Evolutionary conservation across 164 flowering plant genomes (phyloP), one percentile per base, ranked within the genome.

Genomic region (Kingdonia uniflora): DNA sequence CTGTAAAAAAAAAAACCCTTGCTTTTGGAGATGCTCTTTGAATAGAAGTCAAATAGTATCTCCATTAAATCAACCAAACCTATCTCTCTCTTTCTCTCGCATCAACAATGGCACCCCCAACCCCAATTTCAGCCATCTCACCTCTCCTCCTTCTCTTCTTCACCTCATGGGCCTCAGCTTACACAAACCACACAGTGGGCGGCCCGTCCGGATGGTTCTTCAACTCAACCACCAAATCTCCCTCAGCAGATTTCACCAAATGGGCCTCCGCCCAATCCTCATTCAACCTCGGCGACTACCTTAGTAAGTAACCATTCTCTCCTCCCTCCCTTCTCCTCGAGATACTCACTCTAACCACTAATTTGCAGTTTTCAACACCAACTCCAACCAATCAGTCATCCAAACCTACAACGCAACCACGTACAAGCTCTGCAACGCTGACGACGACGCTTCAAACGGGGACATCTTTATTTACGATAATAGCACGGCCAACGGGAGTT

Each of bases 111-210:
- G 8, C 8, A 8, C 35, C 35, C 4, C 8, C 35, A 3, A 4
- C 35, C 4, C 35, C 8, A 29, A 29, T 29, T 8, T 3, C 35
- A 29, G 8, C 35, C 4, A 29, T 29, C 35, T 29, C 35, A 4
- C 4, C 8, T 29, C 8, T 29, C 35, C 35, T 29, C 8, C 4
- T 29, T 29, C 8, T 3, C 35, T 29, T 45, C 6, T 14, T 20
- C 6, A 10, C 2, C 26, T 12, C 1, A 16, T 11, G 24, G 16
- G 14, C 51, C 26, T 6, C 79, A 1, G 59, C 63, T 0, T 83
- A 85, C 76, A 70, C 82, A n/a, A 89, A 85, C 61, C 74, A 89
- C 76, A 85, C 95, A 29, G 95, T 85, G 13, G 97, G 92, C 5
- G 89, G 64, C 43, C 16, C 54, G 50, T 65, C 74, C 45, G 92